A percentile compares a stretch with the other conserved stretches of the same genome.
phyloP scores from a whole-genome alignment of 768 basidiomycete genomes.

The Leccinum disarticulatum region DNA sequence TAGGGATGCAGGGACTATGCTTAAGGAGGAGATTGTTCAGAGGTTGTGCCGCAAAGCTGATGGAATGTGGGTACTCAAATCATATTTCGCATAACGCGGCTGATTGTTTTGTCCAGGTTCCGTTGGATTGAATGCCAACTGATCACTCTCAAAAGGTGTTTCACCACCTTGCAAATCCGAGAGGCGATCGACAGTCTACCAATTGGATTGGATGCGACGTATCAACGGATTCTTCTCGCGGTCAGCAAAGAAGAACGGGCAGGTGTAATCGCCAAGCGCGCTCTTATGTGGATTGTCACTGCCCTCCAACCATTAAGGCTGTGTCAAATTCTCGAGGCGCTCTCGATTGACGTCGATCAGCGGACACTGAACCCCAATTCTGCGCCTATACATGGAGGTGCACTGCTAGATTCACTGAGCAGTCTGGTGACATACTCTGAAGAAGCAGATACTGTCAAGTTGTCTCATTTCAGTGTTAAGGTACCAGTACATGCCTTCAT shows the following conservation, averaged over 20 bases:
- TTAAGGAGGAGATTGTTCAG: slow-evolving; percentile 6
- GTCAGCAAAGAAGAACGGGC: neutral
- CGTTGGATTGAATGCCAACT: neutral
- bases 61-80: slow-evolving; percentile 9
- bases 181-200: neutral
- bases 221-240: neutral
- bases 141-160: neutral
- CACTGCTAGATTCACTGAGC: neutral
- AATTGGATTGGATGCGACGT: neutral
- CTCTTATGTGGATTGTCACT: neutral
- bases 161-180: neutral
- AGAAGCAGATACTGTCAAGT: neutral
- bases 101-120: neutral
- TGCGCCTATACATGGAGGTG: neutral
- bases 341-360: neutral
- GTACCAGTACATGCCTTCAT: neutral
- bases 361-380: neutral
- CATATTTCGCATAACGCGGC: fast-evolving
- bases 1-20: neutral
- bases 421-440: neutral
- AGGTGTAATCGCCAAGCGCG: neutral
- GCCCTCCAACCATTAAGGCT: neutral
- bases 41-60: neutral
- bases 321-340: neutral
- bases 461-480: neutral